phyloP scores from a whole-genome alignment of 2,329 filamentous ascomycete genomes.

The Cercospora sesami region DNA sequence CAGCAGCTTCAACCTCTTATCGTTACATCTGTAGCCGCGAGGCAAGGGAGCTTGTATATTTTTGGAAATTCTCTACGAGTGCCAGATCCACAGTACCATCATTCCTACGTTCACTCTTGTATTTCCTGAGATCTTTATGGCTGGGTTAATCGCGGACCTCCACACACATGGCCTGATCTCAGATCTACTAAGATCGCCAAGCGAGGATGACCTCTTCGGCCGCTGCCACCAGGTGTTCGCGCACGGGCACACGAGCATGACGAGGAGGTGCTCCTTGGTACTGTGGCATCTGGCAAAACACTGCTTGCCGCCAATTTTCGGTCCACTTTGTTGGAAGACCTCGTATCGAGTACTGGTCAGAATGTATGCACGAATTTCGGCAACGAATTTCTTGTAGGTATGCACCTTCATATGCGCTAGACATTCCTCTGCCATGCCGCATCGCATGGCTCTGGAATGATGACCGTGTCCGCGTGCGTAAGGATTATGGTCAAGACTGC shows the following conservation, averaged over 20 bases:
- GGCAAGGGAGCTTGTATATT: not conserved
- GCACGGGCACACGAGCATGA: not conserved
- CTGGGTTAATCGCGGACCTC: not conserved
- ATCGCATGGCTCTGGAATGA: too few species aligned
- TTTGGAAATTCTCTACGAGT: not conserved
- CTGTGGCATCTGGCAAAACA: not conserved
- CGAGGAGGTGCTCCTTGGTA: not conserved
- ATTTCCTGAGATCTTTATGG: not conserved
- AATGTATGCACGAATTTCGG: not conserved
- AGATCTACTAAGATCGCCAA: not conserved
- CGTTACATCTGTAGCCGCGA: not conserved
- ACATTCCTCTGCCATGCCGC: not conserved
- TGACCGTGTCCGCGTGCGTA: too few species aligned
- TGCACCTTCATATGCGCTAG: not conserved
- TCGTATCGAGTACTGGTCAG: not conserved
- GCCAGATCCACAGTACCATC: not conserved
- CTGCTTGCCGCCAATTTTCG: not conserved
- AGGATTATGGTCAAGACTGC: too few species aligned
- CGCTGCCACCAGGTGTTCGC: not conserved
- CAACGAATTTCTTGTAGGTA: not conserved
- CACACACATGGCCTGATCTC: not conserved
- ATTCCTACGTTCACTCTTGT: not conserved
- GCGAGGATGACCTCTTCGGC: not conserved
- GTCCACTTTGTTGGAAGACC: not conserved
- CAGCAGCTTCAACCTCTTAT: not conserved